Evolutionary conservation across 768 basidiomycete genomes (phyloP).

Genomic region (Russula dissimulans): DNA sequence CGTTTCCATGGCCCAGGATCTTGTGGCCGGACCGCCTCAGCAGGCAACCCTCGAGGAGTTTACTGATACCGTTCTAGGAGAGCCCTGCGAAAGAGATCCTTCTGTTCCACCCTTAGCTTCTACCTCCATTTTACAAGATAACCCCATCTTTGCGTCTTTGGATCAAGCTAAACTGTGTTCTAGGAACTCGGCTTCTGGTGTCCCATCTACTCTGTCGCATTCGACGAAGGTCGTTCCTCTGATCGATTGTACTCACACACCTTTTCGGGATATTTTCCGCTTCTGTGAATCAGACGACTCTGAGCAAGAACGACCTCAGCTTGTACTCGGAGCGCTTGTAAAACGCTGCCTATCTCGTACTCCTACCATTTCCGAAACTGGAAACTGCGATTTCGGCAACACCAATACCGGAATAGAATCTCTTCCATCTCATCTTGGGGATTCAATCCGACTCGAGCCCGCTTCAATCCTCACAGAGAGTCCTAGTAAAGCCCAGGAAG

Average conservation of each 20-base stretch:
- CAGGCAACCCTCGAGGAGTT: not conserved
- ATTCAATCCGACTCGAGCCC: too few species aligned
- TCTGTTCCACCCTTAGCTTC: not conserved
- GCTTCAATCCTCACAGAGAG: not conserved
- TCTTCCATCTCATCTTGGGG: not conserved
- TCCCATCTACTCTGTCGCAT: not conserved
- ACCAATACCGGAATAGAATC: not conserved
- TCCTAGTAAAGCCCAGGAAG: not conserved
- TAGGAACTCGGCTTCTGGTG: not conserved
- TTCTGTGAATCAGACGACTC: not conserved
- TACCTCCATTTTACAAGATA: not conserved
- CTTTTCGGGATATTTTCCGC: not conserved
- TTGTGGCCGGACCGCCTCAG: not conserved
- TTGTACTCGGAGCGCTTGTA: not conserved
- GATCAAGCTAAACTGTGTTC: not conserved
- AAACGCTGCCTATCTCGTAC: not conserved
- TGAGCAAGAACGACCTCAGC: not conserved
- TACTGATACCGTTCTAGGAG: not conserved
- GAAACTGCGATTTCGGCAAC: not conserved
- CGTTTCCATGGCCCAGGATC: not conserved
- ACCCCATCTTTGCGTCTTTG: not conserved
- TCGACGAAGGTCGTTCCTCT: not conserved
- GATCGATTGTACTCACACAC: not conserved
- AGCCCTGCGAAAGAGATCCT: not conserved
- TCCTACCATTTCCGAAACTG: not conserved